Conservation (phyloP, 2,329 filamentous ascomycete species). For the Colletotrichum tanaceti region DNA sequence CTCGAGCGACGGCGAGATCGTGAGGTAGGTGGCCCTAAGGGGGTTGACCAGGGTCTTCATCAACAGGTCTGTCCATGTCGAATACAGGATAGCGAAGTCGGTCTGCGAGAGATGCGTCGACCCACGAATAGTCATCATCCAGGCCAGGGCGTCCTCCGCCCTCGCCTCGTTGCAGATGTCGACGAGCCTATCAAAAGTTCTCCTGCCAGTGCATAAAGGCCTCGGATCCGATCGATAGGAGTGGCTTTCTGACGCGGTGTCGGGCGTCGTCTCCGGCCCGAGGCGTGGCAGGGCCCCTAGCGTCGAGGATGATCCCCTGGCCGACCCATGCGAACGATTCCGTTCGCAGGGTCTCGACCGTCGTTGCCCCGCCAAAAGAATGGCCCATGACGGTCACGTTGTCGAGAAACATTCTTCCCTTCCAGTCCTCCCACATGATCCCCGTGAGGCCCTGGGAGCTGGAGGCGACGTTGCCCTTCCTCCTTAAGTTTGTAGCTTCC, state of each 20-base stretch:
- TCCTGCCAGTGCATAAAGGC: slow-evolving; percentile 77
- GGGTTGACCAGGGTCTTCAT: slow-evolving; percentile 74
- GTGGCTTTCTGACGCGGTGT: slow-evolving; percentile 61
- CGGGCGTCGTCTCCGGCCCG: slow-evolving; percentile 56
- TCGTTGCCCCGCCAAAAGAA: slow-evolving; percentile 74
- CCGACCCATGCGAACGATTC: slow-evolving; percentile 66
- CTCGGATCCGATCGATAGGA: slow-evolving; percentile 74
- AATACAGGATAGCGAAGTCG: slow-evolving; percentile 75
- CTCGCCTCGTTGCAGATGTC: slow-evolving; percentile 67
- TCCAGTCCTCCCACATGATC: slow-evolving; percentile 67
- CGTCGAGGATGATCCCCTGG: slow-evolving; percentile 74
- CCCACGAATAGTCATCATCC: slow-evolving; percentile 66
- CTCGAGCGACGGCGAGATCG: slow-evolving; percentile 71
- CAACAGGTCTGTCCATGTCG: slow-evolving; percentile 65
- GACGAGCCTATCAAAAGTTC: slow-evolving; percentile 71
- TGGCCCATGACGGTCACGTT: slow-evolving; percentile 73
- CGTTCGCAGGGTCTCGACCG: slow-evolving; percentile 69
- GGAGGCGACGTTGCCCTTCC: slow-evolving; percentile 67
- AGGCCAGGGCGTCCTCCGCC: slow-evolving; percentile 57
- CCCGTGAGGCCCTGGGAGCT: slow-evolving; percentile 69
- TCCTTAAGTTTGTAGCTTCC: slow-evolving; percentile 63
- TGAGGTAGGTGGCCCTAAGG: slow-evolving; percentile 70
- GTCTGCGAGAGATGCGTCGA: slow-evolving; percentile 75
- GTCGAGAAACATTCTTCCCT: slow-evolving; percentile 62
- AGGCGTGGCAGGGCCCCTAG: slow-evolving; percentile 68